Percentiles rank a stretch among this genome's conserved stretches.
Conservation (phyloP, 108 stramenopile genomes). For the Cylindrotheca closterium region DNA sequence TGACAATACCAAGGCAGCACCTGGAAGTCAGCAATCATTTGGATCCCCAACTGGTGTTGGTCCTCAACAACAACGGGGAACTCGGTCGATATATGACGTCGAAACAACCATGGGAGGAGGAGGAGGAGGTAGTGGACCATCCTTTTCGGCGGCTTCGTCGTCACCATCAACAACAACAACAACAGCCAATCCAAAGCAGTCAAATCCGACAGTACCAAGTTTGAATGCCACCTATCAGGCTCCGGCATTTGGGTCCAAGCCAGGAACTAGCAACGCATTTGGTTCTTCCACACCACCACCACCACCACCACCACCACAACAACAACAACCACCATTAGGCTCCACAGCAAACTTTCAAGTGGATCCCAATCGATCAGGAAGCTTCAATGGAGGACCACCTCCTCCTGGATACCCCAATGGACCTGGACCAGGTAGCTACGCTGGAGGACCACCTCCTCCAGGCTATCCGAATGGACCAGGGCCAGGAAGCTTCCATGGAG, state of each 20-base stretch:
- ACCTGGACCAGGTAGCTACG: background rate
- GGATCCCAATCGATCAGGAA: background rate
- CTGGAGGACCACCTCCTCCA: background rate
- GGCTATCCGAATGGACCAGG: background rate
- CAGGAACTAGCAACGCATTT: background rate
- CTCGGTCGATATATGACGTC: background rate
- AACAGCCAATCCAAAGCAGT: background rate
- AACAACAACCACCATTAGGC: background rate
- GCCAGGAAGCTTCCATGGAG: background rate
- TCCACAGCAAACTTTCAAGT: background rate
- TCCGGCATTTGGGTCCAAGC: background rate
- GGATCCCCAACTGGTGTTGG: background rate
- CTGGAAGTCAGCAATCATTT: background rate
- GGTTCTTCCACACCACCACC: background rate
- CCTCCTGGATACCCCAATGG: background rate
- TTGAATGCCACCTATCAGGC: no score
- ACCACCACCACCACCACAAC: background rate
- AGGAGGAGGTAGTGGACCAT: no score
- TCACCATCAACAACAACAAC: background rate
- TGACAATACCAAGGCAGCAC: background rate
- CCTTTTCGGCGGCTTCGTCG: no score
- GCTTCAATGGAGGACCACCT: background rate
- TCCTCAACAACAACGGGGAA: background rate
- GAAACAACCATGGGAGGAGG: background rate
- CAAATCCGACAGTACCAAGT: no score